Percentiles rank a stretch among this genome's conserved stretches.
These are phyloP conservation scores for Nevesoporus exiguus DNA, from an alignment of 768 basidiomycete species.

Conservation along the genomic window DNA sequence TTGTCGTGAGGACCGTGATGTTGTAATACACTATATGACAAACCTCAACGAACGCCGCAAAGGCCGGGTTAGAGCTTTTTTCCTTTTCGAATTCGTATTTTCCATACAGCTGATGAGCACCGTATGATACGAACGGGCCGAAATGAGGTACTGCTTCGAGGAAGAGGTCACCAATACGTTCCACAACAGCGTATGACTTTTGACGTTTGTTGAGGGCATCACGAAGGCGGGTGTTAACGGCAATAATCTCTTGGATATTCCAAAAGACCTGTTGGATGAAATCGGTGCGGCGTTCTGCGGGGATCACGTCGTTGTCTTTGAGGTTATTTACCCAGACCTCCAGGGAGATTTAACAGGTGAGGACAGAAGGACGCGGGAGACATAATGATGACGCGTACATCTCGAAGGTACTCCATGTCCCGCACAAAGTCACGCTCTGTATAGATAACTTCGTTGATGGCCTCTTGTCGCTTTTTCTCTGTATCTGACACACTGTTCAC, in stretches of 20 bases:
- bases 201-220: slow-evolving; percentile 94
- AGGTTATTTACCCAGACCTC: slow-evolving; percentile 90
- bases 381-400: slow-evolving; percentile 51
- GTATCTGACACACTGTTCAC: slow-evolving; percentile 87
- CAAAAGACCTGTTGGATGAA: slow-evolving; percentile 96
- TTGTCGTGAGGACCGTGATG: not conserved
- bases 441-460: slow-evolving; percentile 92
- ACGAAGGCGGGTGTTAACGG: slow-evolving; percentile 85
- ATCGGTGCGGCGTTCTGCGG: slow-evolving; percentile 68
- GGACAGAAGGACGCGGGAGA: not conserved
- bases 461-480: slow-evolving; percentile 96
- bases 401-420: slow-evolving; percentile 96
- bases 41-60: slow-evolving; percentile 95
- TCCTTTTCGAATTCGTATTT: slow-evolving; percentile 99
- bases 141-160: slow-evolving; percentile 85
- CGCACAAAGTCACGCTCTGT: slow-evolving; percentile 98
- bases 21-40: slow-evolving; percentile 9
- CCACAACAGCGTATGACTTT: slow-evolving; percentile 91
- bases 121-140: slow-evolving; percentile 91
- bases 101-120: slow-evolving; percentile 94
- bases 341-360: slow-evolving; percentile 2
- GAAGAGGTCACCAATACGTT: slow-evolving; percentile 87
- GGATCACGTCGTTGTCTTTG: slow-evolving; percentile 72
- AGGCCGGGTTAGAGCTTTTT: slow-evolving; percentile 87
- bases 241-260: slow-evolving; percentile 93